Conservation (phyloP, 208 protist genomes). For the Crithidia fasciculata region DNA sequence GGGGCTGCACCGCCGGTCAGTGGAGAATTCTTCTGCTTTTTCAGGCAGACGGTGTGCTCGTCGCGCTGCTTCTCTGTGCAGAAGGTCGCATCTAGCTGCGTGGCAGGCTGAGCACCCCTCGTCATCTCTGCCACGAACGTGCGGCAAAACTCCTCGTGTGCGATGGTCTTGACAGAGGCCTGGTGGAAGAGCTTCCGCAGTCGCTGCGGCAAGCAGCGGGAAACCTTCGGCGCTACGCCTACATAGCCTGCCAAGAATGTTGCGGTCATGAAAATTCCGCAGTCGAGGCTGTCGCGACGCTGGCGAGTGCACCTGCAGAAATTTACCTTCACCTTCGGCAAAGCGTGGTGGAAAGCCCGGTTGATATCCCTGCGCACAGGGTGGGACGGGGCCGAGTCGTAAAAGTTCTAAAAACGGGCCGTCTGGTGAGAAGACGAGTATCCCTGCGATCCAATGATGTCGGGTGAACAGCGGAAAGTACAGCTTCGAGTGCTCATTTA, state of each 20-base stretch:
- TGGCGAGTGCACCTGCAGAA: background rate
- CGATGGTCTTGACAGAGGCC: background rate
- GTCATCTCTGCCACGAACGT: background rate
- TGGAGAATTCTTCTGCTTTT: no score
- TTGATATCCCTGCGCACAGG: background rate
- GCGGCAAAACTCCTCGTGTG: background rate
- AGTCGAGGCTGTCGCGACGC: background rate
- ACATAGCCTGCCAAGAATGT: background rate
- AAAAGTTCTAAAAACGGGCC: background rate
- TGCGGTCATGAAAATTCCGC: background rate
- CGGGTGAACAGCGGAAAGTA: background rate
- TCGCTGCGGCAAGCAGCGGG: background rate
- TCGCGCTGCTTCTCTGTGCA: background rate
- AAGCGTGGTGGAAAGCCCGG: background rate
- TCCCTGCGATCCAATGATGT: background rate
- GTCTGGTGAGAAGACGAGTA: background rate
- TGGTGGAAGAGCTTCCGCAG: background rate
- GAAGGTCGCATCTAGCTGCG: background rate
- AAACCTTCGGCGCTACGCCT: background rate
- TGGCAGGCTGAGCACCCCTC: background rate
- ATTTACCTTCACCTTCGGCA: background rate
- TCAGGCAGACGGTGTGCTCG: background rate
- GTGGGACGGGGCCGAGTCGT: background rate
- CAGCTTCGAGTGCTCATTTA: background rate
- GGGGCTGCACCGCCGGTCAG: no score